Conservation (phyloP, 257 asterid genomes). For the Salvia hispanica region DNA sequence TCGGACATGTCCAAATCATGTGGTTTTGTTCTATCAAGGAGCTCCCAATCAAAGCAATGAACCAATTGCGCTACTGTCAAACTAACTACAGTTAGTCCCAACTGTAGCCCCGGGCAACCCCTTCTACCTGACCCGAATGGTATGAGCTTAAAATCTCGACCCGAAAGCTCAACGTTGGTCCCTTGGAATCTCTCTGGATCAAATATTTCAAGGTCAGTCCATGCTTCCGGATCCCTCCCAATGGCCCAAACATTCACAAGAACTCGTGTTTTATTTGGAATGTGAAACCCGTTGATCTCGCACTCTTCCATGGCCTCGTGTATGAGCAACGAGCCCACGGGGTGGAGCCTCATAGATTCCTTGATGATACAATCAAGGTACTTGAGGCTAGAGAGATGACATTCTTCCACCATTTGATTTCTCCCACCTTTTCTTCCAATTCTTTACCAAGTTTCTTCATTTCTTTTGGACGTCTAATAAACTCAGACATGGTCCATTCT, state of each 20-base stretch:
- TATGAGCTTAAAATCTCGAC: conserved; percentile 36
- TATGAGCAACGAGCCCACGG: conserved; percentile 30
- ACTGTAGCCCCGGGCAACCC: conserved; percentile 40
- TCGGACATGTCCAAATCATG: conserved; percentile 37
- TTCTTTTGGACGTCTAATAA: conserved; percentile 31
- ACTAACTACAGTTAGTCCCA: conserved; percentile 32
- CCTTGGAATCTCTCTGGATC: conserved; percentile 35
- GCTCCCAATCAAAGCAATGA: conserved; percentile 45
- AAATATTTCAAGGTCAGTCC: conserved; percentile 29
- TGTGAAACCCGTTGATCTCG: conserved; percentile 27
- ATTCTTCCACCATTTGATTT: conserved; percentile 38
- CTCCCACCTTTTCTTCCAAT: conserved; percentile 29
- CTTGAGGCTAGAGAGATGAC: conserved; percentile 29
- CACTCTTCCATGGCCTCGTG: conserved; percentile 42
- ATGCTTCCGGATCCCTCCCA: no score
- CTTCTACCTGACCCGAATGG: conserved; percentile 45
- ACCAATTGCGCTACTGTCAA: conserved; percentile 40
- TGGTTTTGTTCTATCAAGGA: conserved; percentile 21
- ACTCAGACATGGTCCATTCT: conserved; percentile 42
- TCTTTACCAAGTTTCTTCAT: conserved; percentile 40
- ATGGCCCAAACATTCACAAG: conserved; percentile 37
- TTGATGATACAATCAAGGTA: conserved; percentile 36
- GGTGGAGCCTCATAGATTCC: conserved; percentile 42
- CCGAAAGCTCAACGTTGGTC: conserved; percentile 36
- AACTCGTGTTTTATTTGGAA: conserved; percentile 25